Conservation (phyloP, 768 basidiomycete species). For the Trametes cubensis region DNA sequence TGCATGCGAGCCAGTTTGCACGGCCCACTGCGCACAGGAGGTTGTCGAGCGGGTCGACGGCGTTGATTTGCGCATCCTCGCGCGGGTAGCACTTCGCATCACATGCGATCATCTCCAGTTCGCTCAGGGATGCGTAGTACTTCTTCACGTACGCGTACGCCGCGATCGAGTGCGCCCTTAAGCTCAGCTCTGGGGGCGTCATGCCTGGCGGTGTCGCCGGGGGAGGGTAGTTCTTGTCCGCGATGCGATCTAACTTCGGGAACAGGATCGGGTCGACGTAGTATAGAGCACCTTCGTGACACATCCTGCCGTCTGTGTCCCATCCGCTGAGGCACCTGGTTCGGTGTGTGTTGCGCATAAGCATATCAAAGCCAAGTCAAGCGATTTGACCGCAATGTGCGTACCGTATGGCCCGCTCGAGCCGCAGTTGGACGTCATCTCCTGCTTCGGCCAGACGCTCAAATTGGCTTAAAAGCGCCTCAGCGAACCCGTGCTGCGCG, state of each 20-base stretch:
- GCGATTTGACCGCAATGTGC: too few species aligned
- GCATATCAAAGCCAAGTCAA: too few species aligned
- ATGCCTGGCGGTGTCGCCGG: too few species aligned
- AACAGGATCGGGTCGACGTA: neutral
- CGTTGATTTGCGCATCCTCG: neutral
- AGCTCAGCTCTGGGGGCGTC: neutral
- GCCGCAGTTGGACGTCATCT: too few species aligned
- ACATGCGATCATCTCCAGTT: neutral
- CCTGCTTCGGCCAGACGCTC: too few species aligned
- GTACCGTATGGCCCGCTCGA: too few species aligned
- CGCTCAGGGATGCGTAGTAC: neutral
- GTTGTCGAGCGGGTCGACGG: neutral
- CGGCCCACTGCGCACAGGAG: neutral
- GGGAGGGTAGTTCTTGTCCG: neutral
- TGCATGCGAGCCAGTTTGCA: neutral
- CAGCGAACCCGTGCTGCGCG: too few species aligned
- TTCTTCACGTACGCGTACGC: conserved; percentile 1
- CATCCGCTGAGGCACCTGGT: neutral
- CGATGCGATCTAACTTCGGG: neutral
- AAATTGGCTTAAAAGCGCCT: too few species aligned
- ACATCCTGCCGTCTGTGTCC: neutral
- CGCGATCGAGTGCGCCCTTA: neutral
- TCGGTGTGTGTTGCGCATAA: too few species aligned
- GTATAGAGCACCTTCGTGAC: neutral
- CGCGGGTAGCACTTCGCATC: neutral